A percentile compares a stretch with the other conserved stretches of the same genome.
Evolutionary conservation across 257 asterid genomes (phyloP).

Genomic region (Mitragyna speciosa): DNA sequence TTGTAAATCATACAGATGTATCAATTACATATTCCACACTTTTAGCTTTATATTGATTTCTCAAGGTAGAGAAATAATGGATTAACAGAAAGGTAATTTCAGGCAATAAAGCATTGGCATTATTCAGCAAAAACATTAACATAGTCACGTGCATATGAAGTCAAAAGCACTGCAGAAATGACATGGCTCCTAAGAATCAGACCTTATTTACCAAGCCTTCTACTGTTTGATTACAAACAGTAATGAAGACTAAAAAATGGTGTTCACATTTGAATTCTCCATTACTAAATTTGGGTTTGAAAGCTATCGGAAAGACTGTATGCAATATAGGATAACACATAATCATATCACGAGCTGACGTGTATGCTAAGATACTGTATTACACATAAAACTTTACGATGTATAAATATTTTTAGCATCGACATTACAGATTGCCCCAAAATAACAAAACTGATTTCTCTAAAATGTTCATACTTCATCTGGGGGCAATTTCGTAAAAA

Average conservation of each 20-base stretch:
- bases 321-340: not conserved
- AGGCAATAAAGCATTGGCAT: not conserved
- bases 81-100: not conserved
- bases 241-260: not conserved
- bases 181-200: not conserved
- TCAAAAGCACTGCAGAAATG: not conserved
- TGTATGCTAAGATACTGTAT: not conserved
- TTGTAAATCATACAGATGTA: not conserved
- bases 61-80: not conserved
- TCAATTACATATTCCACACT: not conserved
- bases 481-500: not conserved
- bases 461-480: not conserved
- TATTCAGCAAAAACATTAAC: too few species aligned
- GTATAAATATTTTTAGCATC: not conserved
- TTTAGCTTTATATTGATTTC: not conserved
- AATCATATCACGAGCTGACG: not conserved
- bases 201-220: not conserved
- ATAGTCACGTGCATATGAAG: not conserved
- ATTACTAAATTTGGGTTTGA: not conserved
- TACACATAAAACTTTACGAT: not conserved
- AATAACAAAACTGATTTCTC: not conserved
- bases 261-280: not conserved
- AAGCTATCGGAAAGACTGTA: not conserved
- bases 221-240: not conserved
- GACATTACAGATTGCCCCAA: not conserved